Evolutionary conservation across 2,329 filamentous ascomycete genomes (phyloP).

Genomic region (Salinomyces thailandicus): DNA sequence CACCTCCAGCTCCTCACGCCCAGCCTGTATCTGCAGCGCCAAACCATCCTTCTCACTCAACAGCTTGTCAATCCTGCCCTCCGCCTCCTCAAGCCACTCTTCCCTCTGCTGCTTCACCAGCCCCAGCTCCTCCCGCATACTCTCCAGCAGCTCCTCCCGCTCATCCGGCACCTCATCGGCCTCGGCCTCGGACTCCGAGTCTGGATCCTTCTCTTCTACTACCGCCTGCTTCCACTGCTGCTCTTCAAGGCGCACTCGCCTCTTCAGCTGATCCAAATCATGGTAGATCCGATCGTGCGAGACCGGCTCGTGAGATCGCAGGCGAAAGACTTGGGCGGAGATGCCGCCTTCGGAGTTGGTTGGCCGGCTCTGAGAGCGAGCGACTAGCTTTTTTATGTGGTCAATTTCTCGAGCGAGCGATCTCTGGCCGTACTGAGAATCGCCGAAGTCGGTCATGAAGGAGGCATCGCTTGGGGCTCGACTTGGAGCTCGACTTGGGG

Average conservation of each 20-base stretch:
- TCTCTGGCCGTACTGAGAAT: slow-evolving; percentile 5
- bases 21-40: slow-evolving; percentile 9
- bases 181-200: slow-evolving; percentile 17
- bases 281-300: slow-evolving; percentile 13
- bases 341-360: slow-evolving; percentile 6
- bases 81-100: slow-evolving; percentile 25
- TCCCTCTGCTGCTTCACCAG: slow-evolving; percentile 18
- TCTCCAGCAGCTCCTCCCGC: slow-evolving; percentile 23
- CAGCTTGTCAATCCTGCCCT: slow-evolving; percentile 24
- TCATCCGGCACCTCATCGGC: slow-evolving; percentile 17
- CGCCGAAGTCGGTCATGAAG: slow-evolving; percentile 1
- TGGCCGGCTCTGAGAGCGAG: slow-evolving; percentile 7
- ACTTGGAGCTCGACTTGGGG: no score
- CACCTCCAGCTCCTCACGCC: slow-evolving; percentile 11
- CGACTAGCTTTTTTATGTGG: slow-evolving; percentile 15
- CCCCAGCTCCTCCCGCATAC: slow-evolving; percentile 17
- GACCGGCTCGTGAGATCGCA: slow-evolving; percentile 6
- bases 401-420: slow-evolving; percentile 15
- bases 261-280: slow-evolving; percentile 15
- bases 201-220: slow-evolving; percentile 7
- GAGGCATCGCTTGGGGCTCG: slow-evolving; percentile 8
- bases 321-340: slow-evolving; percentile 16
- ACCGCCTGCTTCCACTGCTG: slow-evolving; percentile 1
- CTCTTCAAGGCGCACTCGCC: slow-evolving; percentile 12
- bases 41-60: slow-evolving; percentile 23